These are phyloP conservation scores for Hordeum vulgare DNA, from an alignment of 176 grass and related monocot species.

Conservation along the genomic window MorexV3_pseudomolecules_assembly NC_058519.1:30472229-30472728, in stretches of 20 bases:
- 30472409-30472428: neutral
- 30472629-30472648: too few relatives aligned
- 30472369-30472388: neutral
- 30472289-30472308: neutral
- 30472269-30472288: too few relatives aligned
- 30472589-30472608: neutral
- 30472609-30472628: neutral
- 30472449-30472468: neutral
- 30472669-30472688: too few relatives aligned
- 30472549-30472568: neutral
- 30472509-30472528: neutral
- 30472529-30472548: neutral
- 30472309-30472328: too few relatives aligned
- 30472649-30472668: too few relatives aligned
- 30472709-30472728: too few relatives aligned
- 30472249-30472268: neutral
- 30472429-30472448: neutral
- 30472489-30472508: neutral
- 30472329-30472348: neutral
- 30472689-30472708: too few relatives aligned
- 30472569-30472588: neutral
- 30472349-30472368: neutral
- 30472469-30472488: neutral
- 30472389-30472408: neutral
- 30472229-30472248: slow-evolving; percentile 30